Evolutionary conservation across 2,329 filamentous ascomycete genomes (phyloP).

Genomic region (Sporothrix sp.): DNA sequence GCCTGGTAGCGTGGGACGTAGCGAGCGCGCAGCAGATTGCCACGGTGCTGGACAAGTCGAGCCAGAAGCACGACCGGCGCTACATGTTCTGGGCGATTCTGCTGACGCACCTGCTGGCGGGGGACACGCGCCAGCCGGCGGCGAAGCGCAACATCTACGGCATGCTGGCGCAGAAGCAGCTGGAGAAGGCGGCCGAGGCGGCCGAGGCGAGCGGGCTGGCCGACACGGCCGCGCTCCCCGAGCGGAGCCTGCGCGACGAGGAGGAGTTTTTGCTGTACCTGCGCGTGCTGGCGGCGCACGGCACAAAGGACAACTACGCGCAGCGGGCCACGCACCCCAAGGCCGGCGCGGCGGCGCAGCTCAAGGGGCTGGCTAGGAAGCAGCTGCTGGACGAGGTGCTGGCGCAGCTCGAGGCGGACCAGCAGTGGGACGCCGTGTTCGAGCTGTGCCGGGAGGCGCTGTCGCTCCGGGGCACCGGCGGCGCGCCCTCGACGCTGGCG

Average conservation of each 20-base stretch:
- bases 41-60: constrained; percentile 41
- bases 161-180: constrained; percentile 41
- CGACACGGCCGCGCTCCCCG: constrained; percentile 10
- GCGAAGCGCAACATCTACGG: constrained; percentile 43
- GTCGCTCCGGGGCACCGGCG: constrained; percentile 28
- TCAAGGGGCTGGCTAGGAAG: constrained; percentile 38
- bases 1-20: constrained; percentile 46
- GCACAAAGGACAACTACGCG: constrained; percentile 31
- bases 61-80: constrained; percentile 35
- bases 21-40: constrained; percentile 51
- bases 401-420: constrained; percentile 27
- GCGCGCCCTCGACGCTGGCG: constrained; percentile 33
- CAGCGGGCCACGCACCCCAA: constrained; percentile 30
- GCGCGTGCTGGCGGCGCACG: constrained; percentile 36
- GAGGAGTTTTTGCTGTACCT: constrained; percentile 43
- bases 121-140: constrained; percentile 34
- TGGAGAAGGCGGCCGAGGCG: constrained; percentile 39
- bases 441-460: constrained; percentile 36
- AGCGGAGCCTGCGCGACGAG: constrained; percentile 33
- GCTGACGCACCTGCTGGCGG: constrained; percentile 43
- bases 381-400: constrained; percentile 36
- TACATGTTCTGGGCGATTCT: constrained; percentile 48
- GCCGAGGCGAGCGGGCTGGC: constrained; percentile 24
- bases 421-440: constrained; percentile 35
- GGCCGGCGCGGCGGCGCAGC: constrained; percentile 35